These are phyloP conservation scores for Ochetophila trinervis DNA, from an alignment of 306 rosid species.

Conservation along the genomic window DNA sequence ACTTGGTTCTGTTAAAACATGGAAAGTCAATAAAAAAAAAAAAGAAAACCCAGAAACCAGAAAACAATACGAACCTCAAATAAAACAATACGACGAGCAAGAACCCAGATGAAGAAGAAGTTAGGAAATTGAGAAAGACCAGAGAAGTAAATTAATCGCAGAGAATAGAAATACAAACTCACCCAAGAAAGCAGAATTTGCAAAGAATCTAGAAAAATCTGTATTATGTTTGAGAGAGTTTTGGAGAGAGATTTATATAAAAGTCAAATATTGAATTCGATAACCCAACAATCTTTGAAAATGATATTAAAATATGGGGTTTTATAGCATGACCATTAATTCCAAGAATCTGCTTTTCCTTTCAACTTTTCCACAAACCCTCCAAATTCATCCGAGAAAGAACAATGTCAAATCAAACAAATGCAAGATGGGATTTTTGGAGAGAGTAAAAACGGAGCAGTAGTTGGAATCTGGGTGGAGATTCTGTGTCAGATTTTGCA, in stretches of 20 bases:
- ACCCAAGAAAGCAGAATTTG: background rate
- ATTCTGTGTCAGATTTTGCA: slow-evolving; percentile 11
- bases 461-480: slow-evolving; percentile 30
- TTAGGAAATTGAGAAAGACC: background rate
- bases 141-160: too few relatives aligned
- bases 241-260: background rate
- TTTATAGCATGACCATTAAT: too few relatives aligned
- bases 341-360: too few relatives aligned
- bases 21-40: too few relatives aligned
- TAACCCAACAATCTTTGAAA: background rate
- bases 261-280: background rate
- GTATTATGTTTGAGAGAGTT: background rate
- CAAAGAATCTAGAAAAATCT: slow-evolving; percentile 8
- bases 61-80: background rate
- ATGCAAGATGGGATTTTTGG: too few relatives aligned
- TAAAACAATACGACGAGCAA: background rate
- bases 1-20: too few relatives aligned
- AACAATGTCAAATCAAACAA: too few relatives aligned
- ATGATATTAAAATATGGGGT: background rate
- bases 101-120: slow-evolving; percentile 26
- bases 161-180: background rate
- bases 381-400: too few relatives aligned
- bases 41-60: background rate
- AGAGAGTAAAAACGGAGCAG: background rate
- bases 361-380: too few relatives aligned